Conservation (phyloP, 2,329 filamentous ascomycete genomes). For the Xylaria sp. region DNA sequence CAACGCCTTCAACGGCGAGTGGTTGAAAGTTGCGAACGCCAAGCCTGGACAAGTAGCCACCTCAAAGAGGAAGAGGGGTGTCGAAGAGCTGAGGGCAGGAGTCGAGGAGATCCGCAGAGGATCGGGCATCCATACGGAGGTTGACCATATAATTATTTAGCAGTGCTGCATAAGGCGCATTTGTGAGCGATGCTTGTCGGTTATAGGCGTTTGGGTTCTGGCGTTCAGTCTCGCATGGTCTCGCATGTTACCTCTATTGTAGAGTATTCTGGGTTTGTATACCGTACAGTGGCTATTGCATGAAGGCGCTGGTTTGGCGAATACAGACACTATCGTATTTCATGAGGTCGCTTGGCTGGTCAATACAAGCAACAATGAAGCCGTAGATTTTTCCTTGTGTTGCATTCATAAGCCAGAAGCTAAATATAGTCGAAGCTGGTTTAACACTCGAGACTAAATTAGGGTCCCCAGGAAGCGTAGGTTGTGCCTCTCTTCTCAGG, state of each 20-base stretch:
- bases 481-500: too few relatives aligned
- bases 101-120: slow-evolving; percentile 40
- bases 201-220: slow-evolving; percentile 28
- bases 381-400: too few relatives aligned
- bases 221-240: slow-evolving; percentile 6
- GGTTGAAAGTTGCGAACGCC: slow-evolving; percentile 71
- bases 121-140: slow-evolving; percentile 16
- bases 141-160: not conserved
- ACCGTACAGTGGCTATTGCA: not conserved
- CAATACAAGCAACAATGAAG: too few relatives aligned
- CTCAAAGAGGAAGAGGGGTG: slow-evolving; percentile 41
- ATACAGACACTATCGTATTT: slow-evolving; percentile 9
- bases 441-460: too few relatives aligned
- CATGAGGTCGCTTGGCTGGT: not conserved
- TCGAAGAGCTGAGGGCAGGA: slow-evolving; percentile 40
- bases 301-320: not conserved
- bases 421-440: too few relatives aligned
- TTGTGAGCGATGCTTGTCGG: slow-evolving; percentile 1
- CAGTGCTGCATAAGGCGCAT: slow-evolving; percentile 3
- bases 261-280: slow-evolving; percentile 1
- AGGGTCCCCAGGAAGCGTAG: too few relatives aligned
- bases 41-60: slow-evolving; percentile 58
- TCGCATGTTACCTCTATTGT: not conserved
- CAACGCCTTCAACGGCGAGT: slow-evolving; percentile 98
- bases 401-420: too few relatives aligned